Base-by-base conservation (phyloP, 2,329 filamentous ascomycete species). In the Didymella segeticola region DNA sequence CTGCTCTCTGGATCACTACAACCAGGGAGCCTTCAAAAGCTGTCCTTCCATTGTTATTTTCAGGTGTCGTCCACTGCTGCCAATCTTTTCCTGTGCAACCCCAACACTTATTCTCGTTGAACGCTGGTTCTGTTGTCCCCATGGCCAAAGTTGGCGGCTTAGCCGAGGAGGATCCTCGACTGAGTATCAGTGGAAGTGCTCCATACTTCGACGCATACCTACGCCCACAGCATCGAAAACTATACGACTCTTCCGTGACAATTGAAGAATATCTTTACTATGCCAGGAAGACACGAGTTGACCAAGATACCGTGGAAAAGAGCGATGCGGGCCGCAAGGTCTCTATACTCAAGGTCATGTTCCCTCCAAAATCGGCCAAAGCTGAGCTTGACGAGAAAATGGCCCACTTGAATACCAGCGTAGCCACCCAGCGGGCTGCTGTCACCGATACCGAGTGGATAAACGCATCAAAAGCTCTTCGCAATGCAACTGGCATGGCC, bases 211-310 rank as follows among this genome's bases (percentile, higher is more conserved):
- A 26, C 8, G 47, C n/a, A 27, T 22, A 34, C 11, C 17, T 34
- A n/a, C 47, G 47, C 19, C 47, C 47, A 2, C 47, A 49, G 23
- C 47, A 49, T 17, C 38, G 47, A 15, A 49, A 49, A 17, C 37
- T 49, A 29, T 49, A 43, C 14, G 47, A 49, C 19, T 15, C 38
- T 17, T 42, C 38, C 5, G 47, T 49, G 9, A 10, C 37, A 9
- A 73, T 77, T 45, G 76, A 77, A 50, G 75, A 77, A 42, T 78
- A 78, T 46, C 52, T 67, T n/a, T 72, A 74, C 56, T 77, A 73
- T 58, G 75, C 76, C 8, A 63, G 71, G 17, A 62, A 60, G 34
- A 71, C 74, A 4, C 63, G 76, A 43, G 66, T 63, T n/a, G 59
- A 68, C n/a, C 71, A 78, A 57, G 59, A 69, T 36, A 42, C 51